Percentiles rank a stretch among this genome's conserved stretches.
Conservation (phyloP, 177 flowering plant genomes). For the Vitis hybrid region DNA sequence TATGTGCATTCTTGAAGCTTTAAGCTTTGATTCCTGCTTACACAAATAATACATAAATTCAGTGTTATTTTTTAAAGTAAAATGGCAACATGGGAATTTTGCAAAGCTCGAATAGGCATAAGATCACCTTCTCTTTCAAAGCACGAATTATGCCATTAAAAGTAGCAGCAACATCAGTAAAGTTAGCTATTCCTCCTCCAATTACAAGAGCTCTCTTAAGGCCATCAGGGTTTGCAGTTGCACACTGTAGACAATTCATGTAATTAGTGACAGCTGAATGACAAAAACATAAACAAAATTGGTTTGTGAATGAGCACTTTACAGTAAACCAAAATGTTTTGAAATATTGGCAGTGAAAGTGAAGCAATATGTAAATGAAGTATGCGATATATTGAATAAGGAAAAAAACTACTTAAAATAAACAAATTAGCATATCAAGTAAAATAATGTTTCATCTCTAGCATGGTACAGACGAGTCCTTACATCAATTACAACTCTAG, state of each 20-base stretch:
- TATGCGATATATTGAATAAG: too few species aligned
- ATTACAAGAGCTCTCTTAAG: constrained; percentile 75
- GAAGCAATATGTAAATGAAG: too few species aligned
- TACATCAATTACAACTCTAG: constrained; percentile 91
- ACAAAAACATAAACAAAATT: neutral
- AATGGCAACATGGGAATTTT: neutral
- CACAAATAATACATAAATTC: neutral
- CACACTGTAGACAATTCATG: constrained; percentile 54
- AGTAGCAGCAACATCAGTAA: constrained; percentile 90
- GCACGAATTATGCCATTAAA: constrained; percentile 85
- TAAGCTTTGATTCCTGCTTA: constrained; percentile 70
- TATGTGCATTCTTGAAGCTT: constrained; percentile 69
- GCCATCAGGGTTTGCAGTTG: constrained; percentile 84
- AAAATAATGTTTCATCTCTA: neutral
- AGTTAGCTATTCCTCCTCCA: constrained; percentile 93
- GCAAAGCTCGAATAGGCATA: neutral
- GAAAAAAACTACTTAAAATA: too few species aligned
- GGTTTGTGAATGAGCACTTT: too few species aligned
- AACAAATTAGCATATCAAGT: neutral
- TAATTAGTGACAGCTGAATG: neutral
- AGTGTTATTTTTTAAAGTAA: neutral
- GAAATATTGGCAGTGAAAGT: too few species aligned
- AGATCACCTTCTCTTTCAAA: constrained; percentile 72
- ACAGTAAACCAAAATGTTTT: too few species aligned
- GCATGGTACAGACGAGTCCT: constrained; percentile 11